Evolutionary conservation across 2,329 filamentous ascomycete species (phyloP).

Genomic region (Xylaria sp.): DNA sequence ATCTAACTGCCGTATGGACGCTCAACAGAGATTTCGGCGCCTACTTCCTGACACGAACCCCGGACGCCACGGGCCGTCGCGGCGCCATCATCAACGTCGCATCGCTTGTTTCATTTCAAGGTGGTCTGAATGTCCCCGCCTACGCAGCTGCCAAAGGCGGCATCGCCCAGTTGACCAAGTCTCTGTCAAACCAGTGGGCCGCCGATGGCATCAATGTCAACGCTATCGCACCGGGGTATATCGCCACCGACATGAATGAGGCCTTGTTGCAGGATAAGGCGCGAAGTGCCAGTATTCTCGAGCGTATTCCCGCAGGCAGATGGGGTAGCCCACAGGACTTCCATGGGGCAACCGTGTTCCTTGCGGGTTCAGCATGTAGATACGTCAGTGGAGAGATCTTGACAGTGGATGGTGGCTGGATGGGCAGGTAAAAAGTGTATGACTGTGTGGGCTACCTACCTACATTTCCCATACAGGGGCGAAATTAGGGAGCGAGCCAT

Average conservation of each 20-base stretch:
- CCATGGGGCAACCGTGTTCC: constrained; percentile 80
- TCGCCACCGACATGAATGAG: constrained; percentile 92
- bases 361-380: constrained; percentile 76
- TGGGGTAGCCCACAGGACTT: constrained; percentile 89
- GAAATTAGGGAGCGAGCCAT: background rate
- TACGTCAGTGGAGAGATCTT: constrained; percentile 86
- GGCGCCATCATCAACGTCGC: constrained; percentile 87
- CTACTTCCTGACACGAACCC: constrained; percentile 74
- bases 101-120: constrained; percentile 83
- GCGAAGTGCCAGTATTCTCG: constrained; percentile 77
- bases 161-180: constrained; percentile 85
- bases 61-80: constrained; percentile 63
- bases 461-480: background rate
- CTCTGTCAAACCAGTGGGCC: constrained; percentile 87
- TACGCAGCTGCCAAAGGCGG: constrained; percentile 89
- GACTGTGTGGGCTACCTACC: background rate
- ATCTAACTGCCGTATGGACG: constrained; percentile 83
- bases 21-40: constrained; percentile 80
- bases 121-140: constrained; percentile 85
- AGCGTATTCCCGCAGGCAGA: constrained; percentile 81
- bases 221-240: constrained; percentile 88
- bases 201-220: constrained; percentile 82
- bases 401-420: constrained; percentile 91
- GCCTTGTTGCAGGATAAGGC: constrained; percentile 78
- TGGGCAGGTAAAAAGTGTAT: constrained; percentile 71